phyloP scores from a whole-genome alignment of 176 grass and related monocot genomes.

The Tillandsia leiboldiana region DNA sequence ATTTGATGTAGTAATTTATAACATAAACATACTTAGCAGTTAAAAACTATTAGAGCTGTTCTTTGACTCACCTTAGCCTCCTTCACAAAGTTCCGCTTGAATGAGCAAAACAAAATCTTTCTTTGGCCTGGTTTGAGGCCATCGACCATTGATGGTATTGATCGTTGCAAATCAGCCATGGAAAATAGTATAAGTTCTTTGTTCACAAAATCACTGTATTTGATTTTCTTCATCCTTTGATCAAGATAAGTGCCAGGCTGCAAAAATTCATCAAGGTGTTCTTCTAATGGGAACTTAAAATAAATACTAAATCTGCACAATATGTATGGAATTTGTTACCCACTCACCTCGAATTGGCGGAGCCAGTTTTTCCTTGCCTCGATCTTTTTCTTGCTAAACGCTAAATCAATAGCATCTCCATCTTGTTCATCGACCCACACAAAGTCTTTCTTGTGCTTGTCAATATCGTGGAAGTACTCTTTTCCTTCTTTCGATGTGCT shows the following conservation, averaged over 20 bases:
- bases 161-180: constrained; percentile 77
- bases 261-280: constrained; percentile 7
- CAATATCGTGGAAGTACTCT: constrained; percentile 46
- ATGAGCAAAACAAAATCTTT: constrained; percentile 83
- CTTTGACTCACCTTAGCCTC: constrained; percentile 51
- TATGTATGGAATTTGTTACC: not conserved
- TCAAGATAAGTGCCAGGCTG: constrained; percentile 80
- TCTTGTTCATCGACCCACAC: constrained; percentile 50
- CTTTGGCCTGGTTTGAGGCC: constrained; percentile 72
- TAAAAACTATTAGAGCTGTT: not conserved
- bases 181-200: constrained; percentile 88
- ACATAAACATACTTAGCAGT: not conserved
- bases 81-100: constrained; percentile 71
- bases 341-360: constrained; percentile 53
- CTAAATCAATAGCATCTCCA: constrained; percentile 54
- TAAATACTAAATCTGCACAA: not conserved
- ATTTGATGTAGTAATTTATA: not conserved
- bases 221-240: constrained; percentile 38
- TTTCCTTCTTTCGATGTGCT: constrained; percentile 60
- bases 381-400: constrained; percentile 92
- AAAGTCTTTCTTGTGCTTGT: constrained; percentile 62
- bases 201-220: constrained; percentile 92
- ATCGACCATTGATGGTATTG: constrained; percentile 92
- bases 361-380: constrained; percentile 65
- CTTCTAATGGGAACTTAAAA: not conserved